phyloP scores from a whole-genome alignment of 2,329 filamentous ascomycete genomes.

The Arthrobotrys conoides region DNA sequence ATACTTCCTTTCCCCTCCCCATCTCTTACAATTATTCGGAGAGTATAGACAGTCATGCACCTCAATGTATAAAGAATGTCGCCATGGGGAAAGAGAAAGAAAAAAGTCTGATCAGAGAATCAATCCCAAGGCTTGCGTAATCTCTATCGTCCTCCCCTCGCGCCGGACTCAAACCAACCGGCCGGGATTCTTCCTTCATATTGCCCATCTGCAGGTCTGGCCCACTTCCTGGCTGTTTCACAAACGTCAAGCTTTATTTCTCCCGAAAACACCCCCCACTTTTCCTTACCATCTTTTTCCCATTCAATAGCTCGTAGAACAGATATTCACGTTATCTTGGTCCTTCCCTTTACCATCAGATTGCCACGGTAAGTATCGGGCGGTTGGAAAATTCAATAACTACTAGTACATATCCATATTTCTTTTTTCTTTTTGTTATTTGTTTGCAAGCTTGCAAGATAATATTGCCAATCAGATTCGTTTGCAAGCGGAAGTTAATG shows the following conservation, averaged over 20 bases:
- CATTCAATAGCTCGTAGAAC: too few relatives aligned
- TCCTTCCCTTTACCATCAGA: background rate
- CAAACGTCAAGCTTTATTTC: slow-evolving; percentile 10
- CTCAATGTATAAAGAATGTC: background rate
- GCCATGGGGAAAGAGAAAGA: background rate
- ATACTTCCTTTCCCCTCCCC: background rate
- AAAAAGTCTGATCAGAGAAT: slow-evolving; percentile 6
- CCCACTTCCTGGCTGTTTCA: slow-evolving; percentile 11
- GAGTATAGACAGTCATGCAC: background rate
- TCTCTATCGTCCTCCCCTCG: background rate
- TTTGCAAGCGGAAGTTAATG: slow-evolving; percentile 12
- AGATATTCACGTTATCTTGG: background rate
- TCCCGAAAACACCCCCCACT: background rate
- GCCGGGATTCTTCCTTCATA: background rate
- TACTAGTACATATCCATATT: too few relatives aligned
- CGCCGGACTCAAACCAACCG: slow-evolving; percentile 23
- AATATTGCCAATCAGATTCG: background rate
- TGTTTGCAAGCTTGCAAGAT: background rate
- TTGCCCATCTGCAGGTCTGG: slow-evolving; percentile 5
- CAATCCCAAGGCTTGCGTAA: slow-evolving; percentile 27
- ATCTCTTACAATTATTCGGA: too few relatives aligned
- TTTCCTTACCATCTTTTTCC: background rate
- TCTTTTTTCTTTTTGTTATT: background rate
- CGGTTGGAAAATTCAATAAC: background rate
- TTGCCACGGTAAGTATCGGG: background rate